phyloP scores from a whole-genome alignment of 1,139 yeast genomes.

The Blastobotrys illinoisensis region DNA sequence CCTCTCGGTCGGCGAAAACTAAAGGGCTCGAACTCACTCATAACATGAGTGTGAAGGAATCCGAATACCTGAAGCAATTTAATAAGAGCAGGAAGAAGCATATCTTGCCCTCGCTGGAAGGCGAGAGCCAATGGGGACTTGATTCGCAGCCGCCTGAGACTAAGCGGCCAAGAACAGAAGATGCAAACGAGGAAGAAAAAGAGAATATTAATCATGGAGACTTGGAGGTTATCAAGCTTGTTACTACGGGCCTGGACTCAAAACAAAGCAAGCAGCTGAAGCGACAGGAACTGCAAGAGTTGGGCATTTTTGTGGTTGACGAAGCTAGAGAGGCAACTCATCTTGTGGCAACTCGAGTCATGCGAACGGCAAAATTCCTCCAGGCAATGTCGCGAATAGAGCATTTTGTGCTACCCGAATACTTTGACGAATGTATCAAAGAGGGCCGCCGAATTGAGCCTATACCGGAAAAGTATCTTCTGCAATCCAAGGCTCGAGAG shows the following conservation, averaged over 20 bases:
- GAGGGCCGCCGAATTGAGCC: constrained; percentile 15
- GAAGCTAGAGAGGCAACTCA: constrained; percentile 31
- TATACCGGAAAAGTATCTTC: constrained; percentile 28
- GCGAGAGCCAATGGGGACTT: constrained; percentile 7
- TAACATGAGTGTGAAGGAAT: constrained; percentile 2
- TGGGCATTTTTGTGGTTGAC: constrained; percentile 16
- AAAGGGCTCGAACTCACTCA: constrained; percentile 4
- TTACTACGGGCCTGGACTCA: constrained; percentile 22
- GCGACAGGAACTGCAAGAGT: constrained; percentile 1
- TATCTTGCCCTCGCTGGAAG: constrained; percentile 14
- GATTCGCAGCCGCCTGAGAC: neutral
- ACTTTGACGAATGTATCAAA: constrained; percentile 27
- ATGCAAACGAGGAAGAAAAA: constrained; percentile 4
- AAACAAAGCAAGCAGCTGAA: constrained; percentile 2
- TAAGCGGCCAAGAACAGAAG: constrained; percentile 1
- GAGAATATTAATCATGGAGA: neutral
- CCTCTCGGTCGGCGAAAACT: constrained; percentile 6
- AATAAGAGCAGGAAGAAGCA: constrained; percentile 5
- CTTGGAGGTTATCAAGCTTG: constrained; percentile 15
- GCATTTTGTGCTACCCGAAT: constrained; percentile 34
- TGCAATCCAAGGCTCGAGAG: constrained; percentile 20
- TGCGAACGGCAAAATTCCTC: constrained; percentile 83
- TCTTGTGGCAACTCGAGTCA: constrained; percentile 64
- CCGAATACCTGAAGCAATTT: constrained; percentile 1
- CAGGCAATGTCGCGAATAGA: constrained; percentile 39